Percentiles rank a stretch among this genome's conserved stretches.
Evolutionary conservation across 139 green algal species (phyloP).

Genomic region (Picochlorum sp.): DNA sequence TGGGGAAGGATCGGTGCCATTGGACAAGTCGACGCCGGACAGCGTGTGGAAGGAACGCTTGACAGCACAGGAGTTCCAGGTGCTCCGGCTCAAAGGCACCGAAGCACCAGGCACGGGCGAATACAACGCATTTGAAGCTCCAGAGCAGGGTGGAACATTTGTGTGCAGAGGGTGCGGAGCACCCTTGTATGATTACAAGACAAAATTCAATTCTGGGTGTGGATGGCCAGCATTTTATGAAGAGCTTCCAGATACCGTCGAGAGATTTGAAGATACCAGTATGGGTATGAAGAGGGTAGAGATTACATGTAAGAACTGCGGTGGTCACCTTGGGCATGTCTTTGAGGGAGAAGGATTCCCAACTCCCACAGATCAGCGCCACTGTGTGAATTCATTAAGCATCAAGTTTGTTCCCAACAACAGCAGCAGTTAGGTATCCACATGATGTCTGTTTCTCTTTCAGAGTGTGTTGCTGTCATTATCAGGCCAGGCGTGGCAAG

Average conservation of each 20-base stretch:
- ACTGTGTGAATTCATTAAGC: constrained; percentile 89
- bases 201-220: constrained; percentile 92
- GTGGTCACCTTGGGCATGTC: constrained; percentile 91
- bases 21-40: not conserved
- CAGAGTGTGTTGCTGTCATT: too few relatives aligned
- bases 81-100: constrained; percentile 92
- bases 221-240: constrained; percentile 94
- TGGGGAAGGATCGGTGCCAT: too few relatives aligned
- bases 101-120: constrained; percentile 66
- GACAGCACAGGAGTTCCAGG: constrained; percentile 52
- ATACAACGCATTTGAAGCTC: constrained; percentile 78
- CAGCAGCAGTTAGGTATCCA: not conserved
- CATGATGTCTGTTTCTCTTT: not conserved
- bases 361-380: constrained; percentile 79
- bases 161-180: constrained; percentile 69
- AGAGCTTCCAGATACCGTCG: constrained; percentile 43
- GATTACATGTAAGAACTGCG: constrained; percentile 79
- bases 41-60: constrained; percentile 19
- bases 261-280: constrained; percentile 14
- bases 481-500: too few relatives aligned
- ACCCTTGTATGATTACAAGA: constrained; percentile 67
- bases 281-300: constrained; percentile 36
- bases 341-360: constrained; percentile 87
- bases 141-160: constrained; percentile 63
- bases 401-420: constrained; percentile 64